These are phyloP conservation scores for Penicillium steckii DNA, from an alignment of 495 filamentous ascomycete species.

Conservation along the genomic window DNA sequence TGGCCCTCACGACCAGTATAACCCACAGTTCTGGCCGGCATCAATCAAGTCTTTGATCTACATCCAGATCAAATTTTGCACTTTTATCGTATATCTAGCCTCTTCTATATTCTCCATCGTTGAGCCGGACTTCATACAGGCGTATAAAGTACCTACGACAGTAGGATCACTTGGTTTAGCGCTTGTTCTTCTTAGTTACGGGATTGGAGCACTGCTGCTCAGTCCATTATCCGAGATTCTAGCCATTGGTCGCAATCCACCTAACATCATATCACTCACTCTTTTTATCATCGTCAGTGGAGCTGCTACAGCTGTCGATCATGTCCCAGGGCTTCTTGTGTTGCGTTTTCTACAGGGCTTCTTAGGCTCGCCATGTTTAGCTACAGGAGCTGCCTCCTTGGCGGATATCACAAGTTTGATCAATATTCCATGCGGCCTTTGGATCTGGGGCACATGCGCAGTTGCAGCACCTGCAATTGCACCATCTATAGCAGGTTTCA, in stretches of 20 bases:
- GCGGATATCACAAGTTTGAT: conserved; percentile 51
- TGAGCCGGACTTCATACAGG: neutral
- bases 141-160: neutral
- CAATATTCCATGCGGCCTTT: conserved; percentile 14
- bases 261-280: conserved; percentile 43
- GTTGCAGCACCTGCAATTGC: conserved; percentile 50
- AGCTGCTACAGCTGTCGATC: conserved; percentile 36
- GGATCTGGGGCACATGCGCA: conserved; percentile 24
- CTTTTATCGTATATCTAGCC: neutral
- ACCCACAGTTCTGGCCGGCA: neutral
- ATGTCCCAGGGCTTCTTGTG: conserved; percentile 40
- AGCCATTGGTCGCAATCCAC: conserved; percentile 42
- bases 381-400: conserved; percentile 51
- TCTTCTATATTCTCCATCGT: neutral
- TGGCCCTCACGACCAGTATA: neutral
- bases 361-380: conserved; percentile 45
- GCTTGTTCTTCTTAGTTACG: neutral
- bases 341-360: conserved; percentile 50
- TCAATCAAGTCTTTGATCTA: neutral
- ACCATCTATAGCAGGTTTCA: conserved; percentile 57
- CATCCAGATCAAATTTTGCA: neutral
- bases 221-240: conserved; percentile 47
- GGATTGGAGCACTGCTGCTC: conserved; percentile 14
- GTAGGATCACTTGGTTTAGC: neutral
- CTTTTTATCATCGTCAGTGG: conserved; percentile 45